Evolutionary conservation across 2,329 filamentous ascomycete species (phyloP).

Genomic region (Eutypa lata): DNA sequence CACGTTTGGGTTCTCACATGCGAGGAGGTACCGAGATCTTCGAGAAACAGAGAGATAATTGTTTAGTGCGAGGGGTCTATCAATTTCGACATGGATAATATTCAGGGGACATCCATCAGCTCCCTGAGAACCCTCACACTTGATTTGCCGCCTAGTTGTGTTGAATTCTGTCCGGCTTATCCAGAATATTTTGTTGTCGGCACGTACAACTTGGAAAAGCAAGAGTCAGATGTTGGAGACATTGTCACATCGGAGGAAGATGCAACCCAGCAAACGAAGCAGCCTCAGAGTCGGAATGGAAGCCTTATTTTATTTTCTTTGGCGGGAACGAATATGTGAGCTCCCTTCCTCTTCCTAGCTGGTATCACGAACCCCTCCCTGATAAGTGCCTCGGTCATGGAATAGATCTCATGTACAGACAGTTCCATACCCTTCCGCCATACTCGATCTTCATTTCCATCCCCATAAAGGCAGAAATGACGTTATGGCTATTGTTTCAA

Average conservation of each 20-base stretch:
- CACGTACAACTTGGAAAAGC: slow-evolving; percentile 73
- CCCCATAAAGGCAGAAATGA: slow-evolving; percentile 42
- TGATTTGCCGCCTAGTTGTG: slow-evolving; percentile 71
- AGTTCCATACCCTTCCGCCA: slow-evolving; percentile 63
- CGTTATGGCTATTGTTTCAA: slow-evolving; percentile 72
- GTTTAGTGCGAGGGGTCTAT: not conserved
- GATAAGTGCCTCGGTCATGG: slow-evolving; percentile 14
- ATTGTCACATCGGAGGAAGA: slow-evolving; percentile 14
- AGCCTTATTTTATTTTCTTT: slow-evolving; percentile 68
- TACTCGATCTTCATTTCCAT: slow-evolving; percentile 84
- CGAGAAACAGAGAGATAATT: not conserved
- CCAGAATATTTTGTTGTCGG: slow-evolving; percentile 73
- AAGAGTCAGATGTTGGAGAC: slow-evolving; percentile 23
- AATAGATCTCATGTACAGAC: slow-evolving; percentile 56
- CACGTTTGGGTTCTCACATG: not conserved
- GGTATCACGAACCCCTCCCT: slow-evolving; percentile 4
- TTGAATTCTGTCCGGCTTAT: slow-evolving; percentile 66
- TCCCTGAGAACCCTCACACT: slow-evolving; percentile 51
- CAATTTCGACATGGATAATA: slow-evolving; percentile 14
- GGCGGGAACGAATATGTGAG: slow-evolving; percentile 54
- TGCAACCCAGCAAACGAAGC: slow-evolving; percentile 22
- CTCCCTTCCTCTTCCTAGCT: slow-evolving; percentile 12
- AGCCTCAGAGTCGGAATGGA: slow-evolving; percentile 65
- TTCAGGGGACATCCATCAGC: slow-evolving; percentile 23
- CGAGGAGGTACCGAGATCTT: not conserved